Conservation (phyloP, 1,284 basidiomycete genomes). For the Tylopilus orsonianus region DNA sequence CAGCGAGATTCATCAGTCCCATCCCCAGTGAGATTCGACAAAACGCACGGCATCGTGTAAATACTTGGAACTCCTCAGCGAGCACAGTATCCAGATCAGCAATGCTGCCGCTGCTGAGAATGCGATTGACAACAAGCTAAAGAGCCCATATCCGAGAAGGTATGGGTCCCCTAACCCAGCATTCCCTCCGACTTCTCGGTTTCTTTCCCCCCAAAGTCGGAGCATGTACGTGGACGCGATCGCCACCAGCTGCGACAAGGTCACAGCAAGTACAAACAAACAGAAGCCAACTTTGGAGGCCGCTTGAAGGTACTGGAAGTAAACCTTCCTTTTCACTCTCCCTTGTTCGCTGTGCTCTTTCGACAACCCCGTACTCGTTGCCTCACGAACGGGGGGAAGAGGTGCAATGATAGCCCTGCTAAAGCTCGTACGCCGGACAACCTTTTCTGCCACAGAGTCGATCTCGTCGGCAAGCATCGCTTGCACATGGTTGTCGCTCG, state of each 20-base stretch:
- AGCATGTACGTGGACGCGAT: conserved; percentile 70
- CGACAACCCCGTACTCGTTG: conserved; percentile 45
- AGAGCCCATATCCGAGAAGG: conserved; percentile 62
- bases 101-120: conserved; percentile 57
- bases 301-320: conserved; percentile 76
- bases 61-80: conserved; percentile 69
- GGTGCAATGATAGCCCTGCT: conserved; percentile 43
- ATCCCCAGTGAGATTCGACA: neutral
- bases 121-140: conserved; percentile 51
- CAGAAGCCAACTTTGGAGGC: conserved; percentile 74
- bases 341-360: conserved; percentile 86
- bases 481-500: conserved; percentile 23
- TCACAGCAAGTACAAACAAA: conserved; percentile 61
- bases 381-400: conserved; percentile 38
- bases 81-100: conserved; percentile 78
- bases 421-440: conserved; percentile 42
- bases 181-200: conserved; percentile 61
- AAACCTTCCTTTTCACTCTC: conserved; percentile 76
- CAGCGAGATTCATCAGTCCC: conserved; percentile 3
- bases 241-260: conserved; percentile 53
- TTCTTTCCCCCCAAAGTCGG: conserved; percentile 80
- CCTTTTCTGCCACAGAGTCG: conserved; percentile 21
- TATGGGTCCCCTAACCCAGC: conserved; percentile 53
- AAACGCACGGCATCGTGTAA: conserved; percentile 73
- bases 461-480: conserved; percentile 21